Evolutionary conservation across 106 monocot genomes (phyloP).

Genomic region (Dendrobium catenatum): DNA sequence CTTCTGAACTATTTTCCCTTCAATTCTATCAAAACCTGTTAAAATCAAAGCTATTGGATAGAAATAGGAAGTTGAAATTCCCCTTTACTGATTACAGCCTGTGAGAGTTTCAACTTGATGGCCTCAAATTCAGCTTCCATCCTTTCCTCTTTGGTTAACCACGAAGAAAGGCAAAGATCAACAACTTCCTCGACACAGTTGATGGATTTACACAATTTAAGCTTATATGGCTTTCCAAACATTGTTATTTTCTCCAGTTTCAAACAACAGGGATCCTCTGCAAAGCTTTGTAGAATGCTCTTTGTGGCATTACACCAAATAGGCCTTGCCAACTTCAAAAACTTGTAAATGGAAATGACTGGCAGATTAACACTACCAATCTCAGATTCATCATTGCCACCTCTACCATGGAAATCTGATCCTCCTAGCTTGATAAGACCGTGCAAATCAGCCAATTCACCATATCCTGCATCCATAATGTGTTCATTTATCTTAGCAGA

Average conservation of each 20-base stretch:
- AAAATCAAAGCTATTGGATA: neutral
- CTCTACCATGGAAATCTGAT: slow-evolving; percentile 92
- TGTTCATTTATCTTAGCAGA: too few relatives aligned
- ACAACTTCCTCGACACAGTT: slow-evolving; percentile 18
- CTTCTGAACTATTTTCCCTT: too few relatives aligned
- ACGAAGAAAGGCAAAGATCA: slow-evolving; percentile 31
- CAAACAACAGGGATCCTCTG: slow-evolving; percentile 36
- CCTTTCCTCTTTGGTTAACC: slow-evolving; percentile 45
- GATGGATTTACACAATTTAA: slow-evolving; percentile 4
- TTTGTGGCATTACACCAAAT: slow-evolving; percentile 68
- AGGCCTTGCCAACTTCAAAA: slow-evolving; percentile 62
- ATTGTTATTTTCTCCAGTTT: slow-evolving; percentile 48
- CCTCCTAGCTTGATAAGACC: slow-evolving; percentile 84
- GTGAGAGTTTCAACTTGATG: slow-evolving; percentile 35
- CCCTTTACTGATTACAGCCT: slow-evolving; percentile 9
- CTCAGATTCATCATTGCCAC: slow-evolving; percentile 71
- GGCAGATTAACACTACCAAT: slow-evolving; percentile 67
- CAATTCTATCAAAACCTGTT: too few relatives aligned
- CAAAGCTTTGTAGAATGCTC: slow-evolving; percentile 40
- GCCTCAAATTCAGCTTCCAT: slow-evolving; percentile 35
- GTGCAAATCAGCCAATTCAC: slow-evolving; percentile 64
- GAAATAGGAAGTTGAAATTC: neutral
- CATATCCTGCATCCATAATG: slow-evolving; percentile 39
- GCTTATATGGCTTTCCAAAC: slow-evolving; percentile 37
- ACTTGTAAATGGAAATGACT: slow-evolving; percentile 31